Evolutionary conservation across 2,329 filamentous ascomycete genomes (phyloP).

Genomic region (Sphaceloma murrayae): DNA sequence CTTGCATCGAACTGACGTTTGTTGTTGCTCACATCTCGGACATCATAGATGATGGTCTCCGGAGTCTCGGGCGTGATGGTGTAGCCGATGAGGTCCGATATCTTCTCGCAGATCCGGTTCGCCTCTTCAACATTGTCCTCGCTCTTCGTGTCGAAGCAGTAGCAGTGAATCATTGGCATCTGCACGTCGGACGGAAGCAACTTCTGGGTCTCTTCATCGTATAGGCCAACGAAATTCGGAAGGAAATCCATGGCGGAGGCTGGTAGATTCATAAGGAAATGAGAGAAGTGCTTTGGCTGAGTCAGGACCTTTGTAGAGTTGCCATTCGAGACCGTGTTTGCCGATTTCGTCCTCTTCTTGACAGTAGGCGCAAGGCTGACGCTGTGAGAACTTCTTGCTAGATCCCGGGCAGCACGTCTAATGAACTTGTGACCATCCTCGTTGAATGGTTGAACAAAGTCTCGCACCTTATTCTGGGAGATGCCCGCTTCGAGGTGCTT

Average conservation of each 20-base stretch:
- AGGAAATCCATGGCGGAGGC: conserved; percentile 82
- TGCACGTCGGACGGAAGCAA: conserved; percentile 25
- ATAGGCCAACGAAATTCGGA: conserved; percentile 66
- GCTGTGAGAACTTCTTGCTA: conserved; percentile 46
- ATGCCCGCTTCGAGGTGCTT: conserved; percentile 61
- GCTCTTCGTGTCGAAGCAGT: conserved; percentile 82
- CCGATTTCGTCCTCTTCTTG: conserved; percentile 18
- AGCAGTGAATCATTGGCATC: conserved; percentile 81
- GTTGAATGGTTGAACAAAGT: conserved; percentile 72
- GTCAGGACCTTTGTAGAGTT: too few species aligned
- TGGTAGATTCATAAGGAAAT: conserved; percentile 97
- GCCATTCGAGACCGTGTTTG: conserved; percentile 30
- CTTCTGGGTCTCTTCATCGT: conserved; percentile 37
- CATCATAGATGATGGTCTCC: conserved; percentile 50
- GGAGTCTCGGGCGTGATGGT: conserved; percentile 50
- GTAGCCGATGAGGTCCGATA: conserved; percentile 52
- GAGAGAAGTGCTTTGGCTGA: conserved; percentile 68
- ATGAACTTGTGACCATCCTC: conserved; percentile 77
- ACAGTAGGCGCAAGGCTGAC: conserved; percentile 23
- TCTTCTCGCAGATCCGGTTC: conserved; percentile 54
- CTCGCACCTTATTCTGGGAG: conserved; percentile 63
- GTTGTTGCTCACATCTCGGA: conserved; percentile 80
- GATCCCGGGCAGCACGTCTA: conserved; percentile 51
- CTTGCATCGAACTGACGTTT: conserved; percentile 97
- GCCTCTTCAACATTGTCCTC: conserved; percentile 58